Evolutionary conservation across 768 basidiomycete species (phyloP), one percentile per base, ranked within the genome.

Genomic region (Amanita inopinata): DNA sequence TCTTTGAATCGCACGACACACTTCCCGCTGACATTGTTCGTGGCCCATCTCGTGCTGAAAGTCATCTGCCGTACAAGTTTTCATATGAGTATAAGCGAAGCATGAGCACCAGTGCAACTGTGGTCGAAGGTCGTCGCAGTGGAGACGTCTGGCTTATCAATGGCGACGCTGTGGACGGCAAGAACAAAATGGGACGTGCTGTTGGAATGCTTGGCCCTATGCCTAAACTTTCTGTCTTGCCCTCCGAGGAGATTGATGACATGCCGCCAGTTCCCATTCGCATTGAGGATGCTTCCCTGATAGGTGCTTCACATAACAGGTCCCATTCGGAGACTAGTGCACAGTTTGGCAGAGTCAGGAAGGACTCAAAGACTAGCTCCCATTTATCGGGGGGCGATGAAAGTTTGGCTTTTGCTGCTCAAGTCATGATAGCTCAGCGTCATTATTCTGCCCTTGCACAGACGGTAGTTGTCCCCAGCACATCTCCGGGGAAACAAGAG

Each of bases 111-210:
- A 80, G 75, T 48, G 69, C 75, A 37, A 83, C 79, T 14, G 74
- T 83, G 30, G 75, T 84, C 15, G 80, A 84, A 57, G 76, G 74
- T 20, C 73, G 79, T 23, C 76, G 79, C 35, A 82, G 80, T 50
- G 79, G 80, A 18, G 83, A 85, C 51, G 75, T 85, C 20, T 84
- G 83, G 83, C 59, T 85, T 49, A 56, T 73, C 9, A 80, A 79
- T 41, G 80, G 82, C n/a, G 75, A 84, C 46, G 83, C 82, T 5
- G 63, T 80, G 15, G 78, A 80, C 37, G 78, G 78, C 1, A 81
- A 78, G 57, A 62, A 63, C 42, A 80, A 76, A 51, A 49, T 82
- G 22, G 66, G 73, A 32, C 74, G 81, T 14, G 77, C 78, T 2
- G 52, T 85, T 20, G 73, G 69, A n/a, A 69, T 85, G 62, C 67